Evolutionary conservation across 1,139 yeast species (phyloP).

Genomic region (Yamadazyma mexicana): DNA sequence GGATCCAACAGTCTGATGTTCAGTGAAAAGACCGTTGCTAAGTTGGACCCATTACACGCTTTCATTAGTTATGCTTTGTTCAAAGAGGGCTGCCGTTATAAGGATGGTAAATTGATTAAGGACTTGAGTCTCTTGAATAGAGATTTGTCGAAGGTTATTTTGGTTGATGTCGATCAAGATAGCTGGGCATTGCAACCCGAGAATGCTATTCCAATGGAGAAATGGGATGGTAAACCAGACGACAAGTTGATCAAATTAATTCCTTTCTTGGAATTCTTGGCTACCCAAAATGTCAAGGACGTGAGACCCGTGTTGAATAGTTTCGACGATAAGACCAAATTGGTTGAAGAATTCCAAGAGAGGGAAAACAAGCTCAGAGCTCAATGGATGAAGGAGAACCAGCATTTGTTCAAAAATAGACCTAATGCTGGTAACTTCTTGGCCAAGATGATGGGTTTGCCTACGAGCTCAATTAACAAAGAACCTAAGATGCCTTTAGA

Average conservation of each 20-base stretch:
- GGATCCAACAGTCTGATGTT: conserved; percentile 83
- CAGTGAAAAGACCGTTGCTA: conserved; percentile 80
- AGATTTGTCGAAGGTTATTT: conserved; percentile 77
- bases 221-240: conserved; percentile 87
- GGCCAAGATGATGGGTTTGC: conserved; percentile 62
- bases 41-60: conserved; percentile 91
- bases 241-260: conserved; percentile 77
- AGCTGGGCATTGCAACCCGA: conserved; percentile 85
- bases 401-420: conserved; percentile 37
- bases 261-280: conserved; percentile 92
- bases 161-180: conserved; percentile 76
- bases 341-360: conserved; percentile 71
- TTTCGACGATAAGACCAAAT: conserved; percentile 59
- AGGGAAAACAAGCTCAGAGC: conserved; percentile 78
- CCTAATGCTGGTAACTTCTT: conserved; percentile 54
- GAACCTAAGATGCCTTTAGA: conserved; percentile 90
- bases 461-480: conserved; percentile 47
- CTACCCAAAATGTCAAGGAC: conserved; percentile 87
- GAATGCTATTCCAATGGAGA: conserved; percentile 77
- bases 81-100: conserved; percentile 88
- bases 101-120: conserved; percentile 83
- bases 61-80: conserved; percentile 82
- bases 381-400: conserved; percentile 65
- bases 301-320: conserved; percentile 85
- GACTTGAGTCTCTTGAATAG: conserved; percentile 89